phyloP scores from a whole-genome alignment of 2,329 filamentous ascomycete genomes.

The Ophiostoma sp. region DNA sequence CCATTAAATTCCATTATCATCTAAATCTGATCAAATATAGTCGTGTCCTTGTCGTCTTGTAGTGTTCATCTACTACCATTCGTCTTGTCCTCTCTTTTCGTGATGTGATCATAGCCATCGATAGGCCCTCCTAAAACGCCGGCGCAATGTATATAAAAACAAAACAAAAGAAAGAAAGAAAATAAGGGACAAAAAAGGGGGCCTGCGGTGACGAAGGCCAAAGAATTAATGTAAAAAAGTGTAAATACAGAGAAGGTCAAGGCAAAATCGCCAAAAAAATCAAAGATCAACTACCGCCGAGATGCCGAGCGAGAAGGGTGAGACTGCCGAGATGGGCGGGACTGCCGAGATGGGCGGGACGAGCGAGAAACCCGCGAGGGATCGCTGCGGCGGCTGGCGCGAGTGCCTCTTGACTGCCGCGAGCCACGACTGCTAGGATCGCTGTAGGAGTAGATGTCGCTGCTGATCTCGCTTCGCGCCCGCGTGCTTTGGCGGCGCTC shows the following conservation, averaged over 20 bases:
- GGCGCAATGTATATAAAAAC: slow-evolving; percentile 21
- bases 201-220: neutral
- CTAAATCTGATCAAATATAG: neutral
- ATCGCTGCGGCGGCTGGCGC: slow-evolving; percentile 29
- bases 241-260: slow-evolving; percentile 12
- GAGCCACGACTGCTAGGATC: slow-evolving; percentile 36
- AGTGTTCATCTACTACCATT: neutral
- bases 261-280: slow-evolving; percentile 12
- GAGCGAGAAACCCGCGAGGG: slow-evolving; percentile 31
- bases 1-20: slow-evolving; percentile 11
- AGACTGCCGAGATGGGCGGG: slow-evolving; percentile 22
- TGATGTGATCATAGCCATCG: slow-evolving; percentile 12
- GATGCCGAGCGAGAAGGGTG: slow-evolving; percentile 17
- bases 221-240: slow-evolving; percentile 16
- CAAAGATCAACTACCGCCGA: slow-evolving; percentile 6
- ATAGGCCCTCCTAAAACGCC: slow-evolving; percentile 21
- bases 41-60: neutral
- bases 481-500: slow-evolving; percentile 39
- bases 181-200: neutral
- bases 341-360: slow-evolving; percentile 25
- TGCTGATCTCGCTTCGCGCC: slow-evolving; percentile 43
- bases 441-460: slow-evolving; percentile 50
- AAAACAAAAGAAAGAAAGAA: slow-evolving; percentile 15
- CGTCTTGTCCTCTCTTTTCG: slow-evolving; percentile 11
- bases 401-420: slow-evolving; percentile 27